Conservation (phyloP, 2,329 filamentous ascomycete genomes). For the Botryotinia convoluta region DNA sequence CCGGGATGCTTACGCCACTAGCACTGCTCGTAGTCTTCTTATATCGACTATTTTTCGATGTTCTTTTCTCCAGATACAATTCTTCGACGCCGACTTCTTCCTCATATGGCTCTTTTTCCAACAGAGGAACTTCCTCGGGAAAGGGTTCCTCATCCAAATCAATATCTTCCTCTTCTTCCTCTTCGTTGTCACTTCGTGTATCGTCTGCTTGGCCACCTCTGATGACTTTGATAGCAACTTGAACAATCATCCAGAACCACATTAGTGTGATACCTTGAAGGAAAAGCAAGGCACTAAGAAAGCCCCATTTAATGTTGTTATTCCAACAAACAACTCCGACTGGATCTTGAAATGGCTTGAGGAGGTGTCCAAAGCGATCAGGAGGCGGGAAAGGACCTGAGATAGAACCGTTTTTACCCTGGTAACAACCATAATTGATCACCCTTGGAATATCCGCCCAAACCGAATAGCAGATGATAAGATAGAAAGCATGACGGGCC, state of each 20-base stretch:
- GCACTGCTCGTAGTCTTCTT: constrained; percentile 34
- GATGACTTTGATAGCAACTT: constrained; percentile 77
- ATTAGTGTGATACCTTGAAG: constrained; percentile 77
- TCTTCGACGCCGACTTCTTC: constrained; percentile 74
- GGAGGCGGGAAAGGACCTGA: constrained; percentile 52
- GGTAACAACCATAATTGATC: constrained; percentile 71
- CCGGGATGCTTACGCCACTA: constrained; percentile 37
- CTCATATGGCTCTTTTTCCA: constrained; percentile 51
- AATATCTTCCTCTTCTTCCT: constrained; percentile 49
- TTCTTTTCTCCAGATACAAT: constrained; percentile 58
- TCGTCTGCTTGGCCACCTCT: constrained; percentile 79
- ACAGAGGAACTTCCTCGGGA: constrained; percentile 19
- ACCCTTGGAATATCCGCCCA: constrained; percentile 61
- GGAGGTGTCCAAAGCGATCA: constrained; percentile 57
- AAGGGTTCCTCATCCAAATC: constrained; percentile 24
- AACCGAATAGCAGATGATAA: constrained; percentile 78
- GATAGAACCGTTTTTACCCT: constrained; percentile 53
- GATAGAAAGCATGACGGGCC: constrained; percentile 78
- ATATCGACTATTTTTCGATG: constrained; percentile 31
- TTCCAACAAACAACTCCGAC: constrained; percentile 79
- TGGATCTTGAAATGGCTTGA: constrained; percentile 71
- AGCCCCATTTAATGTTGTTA: constrained; percentile 68
- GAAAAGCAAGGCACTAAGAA: constrained; percentile 72
- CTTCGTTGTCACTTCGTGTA: constrained; percentile 82
- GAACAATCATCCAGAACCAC: constrained; percentile 88